phyloP scores from a whole-genome alignment of 2,329 filamentous ascomycete genomes.

The Lizonia empirigonia region DNA sequence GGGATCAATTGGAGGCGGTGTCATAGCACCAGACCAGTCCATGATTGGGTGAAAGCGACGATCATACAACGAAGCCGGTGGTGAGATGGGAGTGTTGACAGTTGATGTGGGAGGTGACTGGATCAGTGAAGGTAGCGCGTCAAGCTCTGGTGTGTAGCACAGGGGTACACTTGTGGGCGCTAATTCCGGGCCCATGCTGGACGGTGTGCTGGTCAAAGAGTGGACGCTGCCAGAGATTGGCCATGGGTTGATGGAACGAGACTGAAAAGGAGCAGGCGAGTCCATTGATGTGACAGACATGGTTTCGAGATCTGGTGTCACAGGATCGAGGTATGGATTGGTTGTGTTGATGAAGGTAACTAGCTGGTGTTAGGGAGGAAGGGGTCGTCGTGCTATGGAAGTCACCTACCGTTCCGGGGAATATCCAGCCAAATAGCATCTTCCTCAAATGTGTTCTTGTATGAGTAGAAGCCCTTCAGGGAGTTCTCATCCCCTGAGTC shows the following conservation, averaged over 20 bases:
- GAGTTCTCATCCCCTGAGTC: conserved; percentile 52
- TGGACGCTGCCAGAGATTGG: conserved; percentile 32
- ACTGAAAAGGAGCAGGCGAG: conserved; percentile 40
- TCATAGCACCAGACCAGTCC: conserved; percentile 32
- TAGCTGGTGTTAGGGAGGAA: conserved; percentile 29
- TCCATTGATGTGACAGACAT: conserved; percentile 42
- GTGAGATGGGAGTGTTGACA: conserved; percentile 47
- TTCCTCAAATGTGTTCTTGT: conserved; percentile 68
- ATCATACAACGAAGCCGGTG: conserved; percentile 52
- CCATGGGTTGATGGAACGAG: conserved; percentile 35
- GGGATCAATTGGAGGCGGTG: conserved; percentile 45
- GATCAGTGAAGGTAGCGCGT: conserved; percentile 36
- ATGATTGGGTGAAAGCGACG: conserved; percentile 63
- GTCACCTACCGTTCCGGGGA: conserved; percentile 60
- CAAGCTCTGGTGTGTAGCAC: conserved; percentile 37
- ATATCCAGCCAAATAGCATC: conserved; percentile 67
- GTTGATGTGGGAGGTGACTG: conserved; percentile 40
- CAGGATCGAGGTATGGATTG: conserved; percentile 63
- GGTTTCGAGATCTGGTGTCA: conserved; percentile 43
- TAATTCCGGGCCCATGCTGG: conserved; percentile 59
- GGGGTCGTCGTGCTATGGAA: background rate
- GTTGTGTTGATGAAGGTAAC: conserved; percentile 67
- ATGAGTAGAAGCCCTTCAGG: conserved; percentile 67
- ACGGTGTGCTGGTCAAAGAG: conserved; percentile 39
- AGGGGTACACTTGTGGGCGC: conserved; percentile 52